These are phyloP conservation scores for Fragilaria radians DNA, from an alignment of 108 stramenopile genomes.

Conservation along the genomic window DNA sequence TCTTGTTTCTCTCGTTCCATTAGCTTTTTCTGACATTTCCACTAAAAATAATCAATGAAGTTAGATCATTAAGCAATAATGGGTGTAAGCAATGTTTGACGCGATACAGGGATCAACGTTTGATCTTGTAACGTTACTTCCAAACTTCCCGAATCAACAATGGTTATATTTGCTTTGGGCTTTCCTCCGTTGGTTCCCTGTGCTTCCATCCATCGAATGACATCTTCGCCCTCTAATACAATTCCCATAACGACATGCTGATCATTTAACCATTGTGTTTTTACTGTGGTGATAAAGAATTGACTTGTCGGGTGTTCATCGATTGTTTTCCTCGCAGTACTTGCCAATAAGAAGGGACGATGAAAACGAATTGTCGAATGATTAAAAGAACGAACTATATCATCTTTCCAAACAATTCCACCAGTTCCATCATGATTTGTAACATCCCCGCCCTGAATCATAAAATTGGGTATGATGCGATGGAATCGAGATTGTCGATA, in stretches of 20 bases:
- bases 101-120: too few relatives aligned
- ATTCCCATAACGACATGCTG: constrained; percentile 77
- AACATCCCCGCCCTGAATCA: constrained; percentile 90
- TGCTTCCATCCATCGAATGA: constrained; percentile 58
- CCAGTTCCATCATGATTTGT: constrained; percentile 90
- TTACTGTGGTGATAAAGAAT: constrained; percentile 87
- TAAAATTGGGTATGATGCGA: constrained; percentile 84
- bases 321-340: constrained; percentile 63
- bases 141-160: constrained; percentile 74
- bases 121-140: constrained; percentile 2
- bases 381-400: constrained; percentile 85
- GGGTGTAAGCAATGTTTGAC: too few relatives aligned
- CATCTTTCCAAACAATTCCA: constrained; percentile 85
- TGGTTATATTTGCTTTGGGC: constrained; percentile 42
- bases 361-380: constrained; percentile 85
- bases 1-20: too few relatives aligned
- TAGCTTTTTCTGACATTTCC: too few relatives aligned
- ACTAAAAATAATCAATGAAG: too few relatives aligned
- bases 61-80: too few relatives aligned
- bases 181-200: constrained; percentile 66
- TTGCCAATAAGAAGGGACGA: constrained; percentile 67
- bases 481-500: constrained; percentile 72
- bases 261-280: constrained; percentile 86
- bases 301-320: constrained; percentile 75
- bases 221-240: constrained; percentile 56